A percentile compares a stretch with the other conserved stretches of the same genome.
Evolutionary conservation across 2,329 filamentous ascomycete species (phyloP).

Genomic region (Colletotrichum destructivum): DNA sequence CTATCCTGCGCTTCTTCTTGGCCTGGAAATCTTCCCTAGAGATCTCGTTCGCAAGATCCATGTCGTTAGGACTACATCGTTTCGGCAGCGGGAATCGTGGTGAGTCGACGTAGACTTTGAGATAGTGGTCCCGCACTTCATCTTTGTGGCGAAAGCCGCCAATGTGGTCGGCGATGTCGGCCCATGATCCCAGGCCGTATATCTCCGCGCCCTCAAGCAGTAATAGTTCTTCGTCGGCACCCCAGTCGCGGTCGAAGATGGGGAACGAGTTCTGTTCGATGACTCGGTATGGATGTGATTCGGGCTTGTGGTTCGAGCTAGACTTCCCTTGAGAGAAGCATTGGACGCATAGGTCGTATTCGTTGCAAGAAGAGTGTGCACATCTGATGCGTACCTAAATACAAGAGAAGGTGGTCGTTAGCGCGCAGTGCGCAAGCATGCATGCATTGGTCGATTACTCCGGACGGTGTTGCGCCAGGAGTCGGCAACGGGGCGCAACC

Average conservation of each 20-base stretch:
- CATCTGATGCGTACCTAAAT: constrained; percentile 92
- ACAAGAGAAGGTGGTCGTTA: constrained; percentile 54
- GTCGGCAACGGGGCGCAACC: constrained; percentile 14
- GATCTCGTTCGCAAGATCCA: constrained; percentile 82
- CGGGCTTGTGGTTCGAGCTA: constrained; percentile 88
- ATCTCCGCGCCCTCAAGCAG: constrained; percentile 95
- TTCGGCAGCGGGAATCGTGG: constrained; percentile 88
- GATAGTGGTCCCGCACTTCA: constrained; percentile 95
- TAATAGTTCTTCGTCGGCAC: constrained; percentile 95
- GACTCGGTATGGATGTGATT: constrained; percentile 89
- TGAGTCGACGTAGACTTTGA: constrained; percentile 88
- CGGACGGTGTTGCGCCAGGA: constrained; percentile 25
- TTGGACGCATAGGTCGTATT: constrained; percentile 96
- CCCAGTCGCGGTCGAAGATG: constrained; percentile 96
- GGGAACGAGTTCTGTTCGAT: constrained; percentile 99
- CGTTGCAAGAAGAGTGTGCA: constrained; percentile 84
- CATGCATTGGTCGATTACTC: background rate
- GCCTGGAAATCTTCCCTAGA: constrained; percentile 94
- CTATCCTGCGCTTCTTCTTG: constrained; percentile 92
- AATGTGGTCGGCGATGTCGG: constrained; percentile 97
- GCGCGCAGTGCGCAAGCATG: constrained; percentile 11
- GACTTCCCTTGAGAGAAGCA: constrained; percentile 90
- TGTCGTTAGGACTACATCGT: constrained; percentile 87
- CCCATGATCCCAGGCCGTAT: constrained; percentile 97
- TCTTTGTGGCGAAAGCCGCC: constrained; percentile 95